Base-by-base conservation (phyloP, 177 flowering plant genomes). In the Vitis hybrid region DNA sequence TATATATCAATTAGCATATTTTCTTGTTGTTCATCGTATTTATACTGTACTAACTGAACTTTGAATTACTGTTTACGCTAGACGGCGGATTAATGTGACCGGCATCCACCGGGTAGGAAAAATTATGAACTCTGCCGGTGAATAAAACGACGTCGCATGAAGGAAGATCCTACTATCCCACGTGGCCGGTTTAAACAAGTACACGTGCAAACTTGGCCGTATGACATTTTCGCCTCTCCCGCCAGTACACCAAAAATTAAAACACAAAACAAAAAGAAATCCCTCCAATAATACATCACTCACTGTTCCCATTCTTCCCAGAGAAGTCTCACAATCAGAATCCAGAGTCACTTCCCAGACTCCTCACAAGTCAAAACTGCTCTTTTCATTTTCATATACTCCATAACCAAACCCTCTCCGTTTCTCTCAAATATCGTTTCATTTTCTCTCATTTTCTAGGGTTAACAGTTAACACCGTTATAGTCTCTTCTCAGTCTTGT, bases 241-340 rank as follows among this genome's bases (percentile, higher is more conserved):
- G 90, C 91, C 82, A 78, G 56, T 59, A 60, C 73, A 68, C 73
- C 64, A 67, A 82, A 80, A 77, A 69, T 68, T 64, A 79, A 77
- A 66, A 63, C 71, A 60, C 12, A 19, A 67, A 77, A 69, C 48
- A 61, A 76, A 69, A 71, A n/a, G 50, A 30, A 75, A 65, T 67
- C 68, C 73, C 62, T 69, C 70, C 75, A 45, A 9, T 19, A 65
- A 15, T 7, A 17, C 7, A 32, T 54, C 18, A 55, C 12, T n/a
- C 17, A 4, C 7, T 50, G 5, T n/a, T 48, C 3, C 64, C 48
- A 48, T 63, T 77, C 71, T 78, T 72, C 77, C 63, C 75, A 5
- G 30, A 14, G 70, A 78, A 78, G 80, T 21, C 68, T 78, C 12
- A 40, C 30, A 59, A 4, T 34, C 21, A 57, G 1, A 32, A 59